These are phyloP conservation scores for Ganoderma resinaceum DNA, from an alignment of 1,284 basidiomycete genomes.

Conservation along the genomic window DNA sequence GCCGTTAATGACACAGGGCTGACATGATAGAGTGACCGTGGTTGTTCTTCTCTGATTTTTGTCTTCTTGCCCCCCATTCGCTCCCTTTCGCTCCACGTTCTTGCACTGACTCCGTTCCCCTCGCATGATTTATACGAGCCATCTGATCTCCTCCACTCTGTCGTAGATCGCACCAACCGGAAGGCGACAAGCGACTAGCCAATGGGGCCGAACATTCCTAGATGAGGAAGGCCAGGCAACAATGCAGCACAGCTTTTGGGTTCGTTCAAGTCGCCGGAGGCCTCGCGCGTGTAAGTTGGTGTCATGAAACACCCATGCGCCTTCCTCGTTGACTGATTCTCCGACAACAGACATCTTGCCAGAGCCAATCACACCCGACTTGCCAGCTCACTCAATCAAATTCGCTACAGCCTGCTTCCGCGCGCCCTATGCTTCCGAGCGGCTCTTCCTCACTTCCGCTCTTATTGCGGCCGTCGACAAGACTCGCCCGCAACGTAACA, in stretches of 20 bases:
- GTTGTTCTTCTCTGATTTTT: background rate
- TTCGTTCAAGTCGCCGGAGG: background rate
- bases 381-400: background rate
- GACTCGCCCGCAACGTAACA: background rate
- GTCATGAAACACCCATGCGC: background rate
- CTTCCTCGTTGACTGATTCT: background rate
- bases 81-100: background rate
- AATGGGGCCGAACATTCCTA: background rate
- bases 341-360: background rate
- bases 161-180: background rate
- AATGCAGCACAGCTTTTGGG: background rate
- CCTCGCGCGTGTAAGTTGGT: background rate
- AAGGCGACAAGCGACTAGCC: background rate
- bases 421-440: background rate
- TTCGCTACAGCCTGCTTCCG: background rate
- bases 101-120: background rate
- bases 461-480: background rate
- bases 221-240: background rate
- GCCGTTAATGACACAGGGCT: background rate
- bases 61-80: background rate
- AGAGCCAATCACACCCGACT: background rate
- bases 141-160: background rate
- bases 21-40: background rate
- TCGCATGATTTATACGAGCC: background rate
- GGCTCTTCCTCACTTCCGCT: background rate